These are phyloP conservation scores for Skeletonema costatum DNA, from an alignment of 108 stramenopile species.

Conservation along the genomic window DNA sequence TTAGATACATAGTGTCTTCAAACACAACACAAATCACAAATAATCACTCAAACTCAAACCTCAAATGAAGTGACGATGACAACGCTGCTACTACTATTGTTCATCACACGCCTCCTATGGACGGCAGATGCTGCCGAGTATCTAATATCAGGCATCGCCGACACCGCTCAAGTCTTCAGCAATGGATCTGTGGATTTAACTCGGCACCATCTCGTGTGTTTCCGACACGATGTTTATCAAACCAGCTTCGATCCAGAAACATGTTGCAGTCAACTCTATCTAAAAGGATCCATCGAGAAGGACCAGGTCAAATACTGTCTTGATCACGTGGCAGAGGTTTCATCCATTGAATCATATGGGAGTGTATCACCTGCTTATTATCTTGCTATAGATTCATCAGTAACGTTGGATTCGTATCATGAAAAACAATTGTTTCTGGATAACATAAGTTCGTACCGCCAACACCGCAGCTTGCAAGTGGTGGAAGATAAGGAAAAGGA, in stretches of 20 bases:
- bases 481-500: neutral
- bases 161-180: neutral
- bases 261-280: neutral
- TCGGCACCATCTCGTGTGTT: neutral
- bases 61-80: too few species aligned
- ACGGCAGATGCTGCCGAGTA: neutral
- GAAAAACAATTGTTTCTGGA: neutral
- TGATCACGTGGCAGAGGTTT: neutral
- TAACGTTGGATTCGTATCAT: neutral
- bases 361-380: neutral
- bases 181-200: neutral
- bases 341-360: neutral
- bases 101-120: neutral
- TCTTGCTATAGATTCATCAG: neutral
- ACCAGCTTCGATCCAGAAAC: neutral
- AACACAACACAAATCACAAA: too few species aligned
- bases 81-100: neutral
- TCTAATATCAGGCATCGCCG: neutral
- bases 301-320: neutral
- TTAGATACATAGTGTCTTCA: too few species aligned
- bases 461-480: neutral
- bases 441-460: neutral
- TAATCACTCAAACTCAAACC: too few species aligned
- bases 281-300: neutral
- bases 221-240: neutral